Evolutionary conservation across 192 early-diverging fungal genomes (phyloP).

Genomic region (Chytriomyces confervae): DNA sequence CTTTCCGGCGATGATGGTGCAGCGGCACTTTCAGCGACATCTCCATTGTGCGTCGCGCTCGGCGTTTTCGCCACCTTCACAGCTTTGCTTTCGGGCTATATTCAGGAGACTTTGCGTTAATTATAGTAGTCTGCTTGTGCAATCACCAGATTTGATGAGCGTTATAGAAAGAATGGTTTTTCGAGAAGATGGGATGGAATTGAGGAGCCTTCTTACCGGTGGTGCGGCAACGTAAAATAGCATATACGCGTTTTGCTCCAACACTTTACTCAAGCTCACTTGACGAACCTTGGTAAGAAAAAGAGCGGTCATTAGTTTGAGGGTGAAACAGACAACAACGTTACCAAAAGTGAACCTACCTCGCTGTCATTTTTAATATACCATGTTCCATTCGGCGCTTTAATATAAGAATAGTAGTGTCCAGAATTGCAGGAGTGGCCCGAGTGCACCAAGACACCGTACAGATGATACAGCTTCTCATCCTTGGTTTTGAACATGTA

Average conservation of each 20-base stretch:
- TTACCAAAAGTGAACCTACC: slow-evolving; percentile 10
- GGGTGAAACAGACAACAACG: not conserved
- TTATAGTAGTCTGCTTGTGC: not conserved
- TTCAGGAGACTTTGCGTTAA: slow-evolving; percentile 1
- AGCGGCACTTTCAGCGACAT: not conserved
- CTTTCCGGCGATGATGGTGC: slow-evolving; percentile 14
- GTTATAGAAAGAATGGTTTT: not conserved
- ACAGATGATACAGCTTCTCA: slow-evolving; percentile 65
- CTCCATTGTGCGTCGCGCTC: not conserved
- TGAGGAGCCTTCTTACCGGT: not conserved
- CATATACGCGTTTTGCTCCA: slow-evolving; percentile 81
- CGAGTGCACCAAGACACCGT: slow-evolving; percentile 81
- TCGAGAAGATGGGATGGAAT: not conserved
- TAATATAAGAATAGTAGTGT: slow-evolving; percentile 87
- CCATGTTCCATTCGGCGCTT: slow-evolving; percentile 78
- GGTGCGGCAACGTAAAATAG: slow-evolving; percentile 70
- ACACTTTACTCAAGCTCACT: slow-evolving; percentile 71
- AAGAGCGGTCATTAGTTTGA: not conserved
- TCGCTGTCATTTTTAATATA: slow-evolving; percentile 75
- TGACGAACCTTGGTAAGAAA: slow-evolving; percentile 56
- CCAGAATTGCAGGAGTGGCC: slow-evolving; percentile 78
- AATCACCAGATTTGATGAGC: not conserved
- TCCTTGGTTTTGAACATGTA: slow-evolving; percentile 47
- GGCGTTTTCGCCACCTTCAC: not conserved
- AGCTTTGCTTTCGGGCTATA: not conserved